phyloP scores from a whole-genome alignment of 495 filamentous ascomycete species.

The Durotheca rogersii region DNA sequence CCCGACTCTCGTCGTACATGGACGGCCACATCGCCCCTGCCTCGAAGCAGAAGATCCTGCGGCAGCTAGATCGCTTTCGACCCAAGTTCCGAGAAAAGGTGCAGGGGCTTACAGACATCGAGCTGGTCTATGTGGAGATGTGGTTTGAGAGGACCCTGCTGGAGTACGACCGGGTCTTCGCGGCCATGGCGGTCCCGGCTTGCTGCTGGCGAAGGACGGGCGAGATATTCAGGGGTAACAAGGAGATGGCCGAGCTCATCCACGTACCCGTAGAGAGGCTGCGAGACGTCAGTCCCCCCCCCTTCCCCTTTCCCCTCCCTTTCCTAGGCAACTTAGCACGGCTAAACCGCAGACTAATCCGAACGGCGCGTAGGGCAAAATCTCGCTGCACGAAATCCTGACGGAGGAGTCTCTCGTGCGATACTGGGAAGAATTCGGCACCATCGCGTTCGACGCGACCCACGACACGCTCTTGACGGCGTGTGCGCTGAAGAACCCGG shows the following conservation, averaged over 20 bases:
- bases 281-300: conserved; percentile 71
- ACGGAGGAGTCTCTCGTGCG: conserved; percentile 90
- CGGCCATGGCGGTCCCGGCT: conserved; percentile 96
- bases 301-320: no score
- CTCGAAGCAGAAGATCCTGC: conserved; percentile 83
- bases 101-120: conserved; percentile 84
- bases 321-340: no score
- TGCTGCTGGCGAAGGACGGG: conserved; percentile 97
- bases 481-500: conserved; percentile 86
- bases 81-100: conserved; percentile 96
- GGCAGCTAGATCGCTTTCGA: conserved; percentile 87
- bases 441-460: conserved; percentile 94
- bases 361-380: conserved; percentile 68
- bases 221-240: conserved; percentile 96
- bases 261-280: conserved; percentile 87
- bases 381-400: conserved; percentile 93
- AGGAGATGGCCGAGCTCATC: conserved; percentile 97
- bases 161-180: conserved; percentile 98
- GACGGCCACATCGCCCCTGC: conserved; percentile 75
- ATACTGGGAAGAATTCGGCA: conserved; percentile 99
- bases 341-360: no score
- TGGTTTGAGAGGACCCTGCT: conserved; percentile 95
- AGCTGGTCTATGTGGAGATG: conserved; percentile 93
- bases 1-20: conserved; percentile 84
- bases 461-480: conserved; percentile 97